Conservation (phyloP, 129 eudicot genomes). For the Flaveria bidentis region DNA sequence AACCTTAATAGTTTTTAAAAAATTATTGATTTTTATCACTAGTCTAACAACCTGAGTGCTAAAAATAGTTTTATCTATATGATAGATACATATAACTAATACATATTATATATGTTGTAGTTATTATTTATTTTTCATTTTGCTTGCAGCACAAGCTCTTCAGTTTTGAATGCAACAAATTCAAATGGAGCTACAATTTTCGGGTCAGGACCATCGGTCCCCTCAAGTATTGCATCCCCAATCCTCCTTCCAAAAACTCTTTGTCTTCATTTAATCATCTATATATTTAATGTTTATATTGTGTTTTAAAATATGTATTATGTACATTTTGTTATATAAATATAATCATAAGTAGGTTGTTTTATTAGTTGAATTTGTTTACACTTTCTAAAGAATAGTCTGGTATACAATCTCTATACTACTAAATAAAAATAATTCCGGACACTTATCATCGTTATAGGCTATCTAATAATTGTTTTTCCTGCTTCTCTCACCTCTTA, state of each 20-base stretch:
- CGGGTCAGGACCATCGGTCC: slow-evolving; percentile 73
- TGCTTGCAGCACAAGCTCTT: slow-evolving; percentile 78
- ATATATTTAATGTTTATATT: slow-evolving; percentile 8
- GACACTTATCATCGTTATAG: too few species aligned
- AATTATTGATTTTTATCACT: too few species aligned
- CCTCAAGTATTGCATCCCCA: slow-evolving; percentile 42
- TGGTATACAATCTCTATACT: too few species aligned
- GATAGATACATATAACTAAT: too few species aligned
- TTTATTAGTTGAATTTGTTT: neutral
- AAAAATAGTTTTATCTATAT: too few species aligned
- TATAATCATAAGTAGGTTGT: neutral
- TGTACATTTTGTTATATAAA: neutral
- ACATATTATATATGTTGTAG: neutral
- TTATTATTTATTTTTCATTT: neutral
- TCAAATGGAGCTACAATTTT: slow-evolving; percentile 79
- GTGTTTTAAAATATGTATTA: slow-evolving; percentile 24
- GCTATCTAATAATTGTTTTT: too few species aligned
- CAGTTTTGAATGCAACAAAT: slow-evolving; percentile 74
- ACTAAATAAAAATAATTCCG: too few species aligned
- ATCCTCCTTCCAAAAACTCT: neutral
- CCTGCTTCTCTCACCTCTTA: too few species aligned
- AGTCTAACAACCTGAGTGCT: too few species aligned
- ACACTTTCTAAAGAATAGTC: too few species aligned
- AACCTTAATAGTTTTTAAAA: too few species aligned
- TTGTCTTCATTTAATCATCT: slow-evolving; percentile 3